A percentile compares a stretch with the other conserved stretches of the same genome.
Conservation (phyloP, 2,329 filamentous ascomycete genomes). For the Chalaropsis ovoidea region DNA sequence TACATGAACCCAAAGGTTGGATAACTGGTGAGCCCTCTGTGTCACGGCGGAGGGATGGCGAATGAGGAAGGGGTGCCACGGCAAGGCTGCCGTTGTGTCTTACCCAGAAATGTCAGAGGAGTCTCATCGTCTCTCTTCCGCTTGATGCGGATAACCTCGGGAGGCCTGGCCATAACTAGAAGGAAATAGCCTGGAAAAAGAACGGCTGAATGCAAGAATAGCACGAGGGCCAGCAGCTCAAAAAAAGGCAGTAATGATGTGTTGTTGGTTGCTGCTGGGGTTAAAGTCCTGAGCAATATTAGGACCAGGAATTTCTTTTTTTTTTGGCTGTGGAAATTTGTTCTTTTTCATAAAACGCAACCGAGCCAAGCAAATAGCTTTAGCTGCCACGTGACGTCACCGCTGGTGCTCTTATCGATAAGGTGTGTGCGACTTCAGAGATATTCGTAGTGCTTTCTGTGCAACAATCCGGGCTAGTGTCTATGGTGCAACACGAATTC, state of each 20-base stretch:
- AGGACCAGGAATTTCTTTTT: background rate
- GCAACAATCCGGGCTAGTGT: background rate
- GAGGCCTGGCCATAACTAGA: constrained; percentile 45
- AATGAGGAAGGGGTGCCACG: background rate
- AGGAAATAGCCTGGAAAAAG: background rate
- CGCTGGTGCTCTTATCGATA: constrained; percentile 6
- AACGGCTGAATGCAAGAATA: background rate
- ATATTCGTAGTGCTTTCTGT: background rate
- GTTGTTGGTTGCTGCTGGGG: background rate
- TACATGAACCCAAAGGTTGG: constrained; percentile 27
- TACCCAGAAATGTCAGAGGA: constrained; percentile 48
- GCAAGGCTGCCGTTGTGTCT: constrained; percentile 27
- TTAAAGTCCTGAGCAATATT: background rate
- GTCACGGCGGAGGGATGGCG: background rate
- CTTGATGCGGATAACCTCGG: constrained; percentile 51
- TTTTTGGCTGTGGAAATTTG: constrained; percentile 10
- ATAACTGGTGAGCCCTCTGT: background rate
- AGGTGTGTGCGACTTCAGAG: background rate
- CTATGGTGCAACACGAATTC: too few relatives aligned
- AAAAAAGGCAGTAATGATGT: background rate
- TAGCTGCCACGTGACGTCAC: constrained; percentile 17
- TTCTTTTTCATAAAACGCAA: background rate
- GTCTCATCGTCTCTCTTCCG: constrained; percentile 47
- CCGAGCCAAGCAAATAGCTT: background rate
- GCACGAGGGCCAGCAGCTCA: background rate